Percentiles rank a stretch among this genome's conserved stretches.
phyloP scores from a whole-genome alignment of 441 rosid genomes.

The Bocquillonia castaneifolia region DNA sequence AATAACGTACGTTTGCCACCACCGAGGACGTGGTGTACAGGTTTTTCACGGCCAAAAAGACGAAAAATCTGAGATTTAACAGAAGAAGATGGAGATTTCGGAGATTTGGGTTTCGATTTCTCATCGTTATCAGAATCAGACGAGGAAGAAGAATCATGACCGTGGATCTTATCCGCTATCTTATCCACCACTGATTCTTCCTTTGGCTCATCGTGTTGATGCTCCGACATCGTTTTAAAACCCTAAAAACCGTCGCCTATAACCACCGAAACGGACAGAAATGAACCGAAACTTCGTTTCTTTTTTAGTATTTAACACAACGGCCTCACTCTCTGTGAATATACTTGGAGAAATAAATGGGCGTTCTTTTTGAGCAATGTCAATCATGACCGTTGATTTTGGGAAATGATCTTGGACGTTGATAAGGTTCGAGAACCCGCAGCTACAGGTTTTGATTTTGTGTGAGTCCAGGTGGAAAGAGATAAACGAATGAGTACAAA shows the following conservation, averaged over 20 bases:
- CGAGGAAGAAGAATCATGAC: slow-evolving; percentile 42
- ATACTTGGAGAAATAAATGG: neutral
- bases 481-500: neutral
- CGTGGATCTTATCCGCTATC: slow-evolving; percentile 60
- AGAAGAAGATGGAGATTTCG: slow-evolving; percentile 39
- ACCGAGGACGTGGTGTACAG: slow-evolving; percentile 80
- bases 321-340: neutral
- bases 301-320: neutral
- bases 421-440: slow-evolving; percentile 23
- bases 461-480: neutral
- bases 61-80: slow-evolving; percentile 56
- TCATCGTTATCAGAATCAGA: slow-evolving; percentile 70
- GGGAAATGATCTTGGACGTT: slow-evolving; percentile 29
- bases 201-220: slow-evolving; percentile 44
- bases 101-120: slow-evolving; percentile 24
- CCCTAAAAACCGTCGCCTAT: slow-evolving; percentile 6
- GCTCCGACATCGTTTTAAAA: slow-evolving; percentile 52
- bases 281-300: neutral
- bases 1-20: slow-evolving; percentile 64
- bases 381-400: slow-evolving; percentile 27
- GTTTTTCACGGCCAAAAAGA: slow-evolving; percentile 79
- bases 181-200: slow-evolving; percentile 55
- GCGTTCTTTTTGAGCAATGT: slow-evolving; percentile 8
- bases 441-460: slow-evolving; percentile 22
- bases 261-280: slow-evolving; percentile 1